Percentiles rank a stretch among this genome's conserved stretches.
These are phyloP conservation scores for Amphichorda felina DNA, from an alignment of 2,329 filamentous ascomycete genomes.

Conservation along the genomic window DNA sequence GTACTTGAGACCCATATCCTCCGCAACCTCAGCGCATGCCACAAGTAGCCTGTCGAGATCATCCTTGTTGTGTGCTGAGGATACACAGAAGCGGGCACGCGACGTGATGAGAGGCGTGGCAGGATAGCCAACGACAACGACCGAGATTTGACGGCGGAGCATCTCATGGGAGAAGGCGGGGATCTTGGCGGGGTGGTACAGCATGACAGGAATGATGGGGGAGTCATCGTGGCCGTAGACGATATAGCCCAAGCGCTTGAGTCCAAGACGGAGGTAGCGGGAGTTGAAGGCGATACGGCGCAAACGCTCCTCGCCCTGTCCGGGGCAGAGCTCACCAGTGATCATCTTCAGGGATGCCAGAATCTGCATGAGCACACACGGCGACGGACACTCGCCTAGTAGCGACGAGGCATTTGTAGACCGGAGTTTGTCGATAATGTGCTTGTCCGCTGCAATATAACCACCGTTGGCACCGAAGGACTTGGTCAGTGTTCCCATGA, in stretches of 20 bases:
- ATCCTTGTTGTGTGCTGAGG: slow-evolving; percentile 94
- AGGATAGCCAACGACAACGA: slow-evolving; percentile 94
- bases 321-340: slow-evolving; percentile 72
- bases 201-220: slow-evolving; percentile 84
- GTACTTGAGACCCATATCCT: slow-evolving; percentile 89
- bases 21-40: slow-evolving; percentile 87
- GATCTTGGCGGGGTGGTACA: slow-evolving; percentile 99
- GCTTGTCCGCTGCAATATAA: slow-evolving; percentile 82
- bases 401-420: slow-evolving; percentile 76
- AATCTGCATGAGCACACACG: slow-evolving; percentile 85
- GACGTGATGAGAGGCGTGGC: slow-evolving; percentile 93
- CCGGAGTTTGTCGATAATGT: slow-evolving; percentile 84
- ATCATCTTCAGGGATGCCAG: slow-evolving; percentile 79
- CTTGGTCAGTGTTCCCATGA: slow-evolving; percentile 98
- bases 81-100: slow-evolving; percentile 90
- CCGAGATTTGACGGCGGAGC: slow-evolving; percentile 93
- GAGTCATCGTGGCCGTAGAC: slow-evolving; percentile 97
- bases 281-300: slow-evolving; percentile 98
- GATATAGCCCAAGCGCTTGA: slow-evolving; percentile 95
- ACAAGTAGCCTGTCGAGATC: slow-evolving; percentile 82
- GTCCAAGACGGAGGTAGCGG: slow-evolving; percentile 88
- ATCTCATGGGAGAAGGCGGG: slow-evolving; percentile 97
- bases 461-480: slow-evolving; percentile 97
- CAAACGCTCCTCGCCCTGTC: slow-evolving; percentile 89
- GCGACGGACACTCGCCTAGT: slow-evolving; percentile 78